Conservation (phyloP, 1,284 basidiomycete genomes). For the Flammula alnicola region DNA sequence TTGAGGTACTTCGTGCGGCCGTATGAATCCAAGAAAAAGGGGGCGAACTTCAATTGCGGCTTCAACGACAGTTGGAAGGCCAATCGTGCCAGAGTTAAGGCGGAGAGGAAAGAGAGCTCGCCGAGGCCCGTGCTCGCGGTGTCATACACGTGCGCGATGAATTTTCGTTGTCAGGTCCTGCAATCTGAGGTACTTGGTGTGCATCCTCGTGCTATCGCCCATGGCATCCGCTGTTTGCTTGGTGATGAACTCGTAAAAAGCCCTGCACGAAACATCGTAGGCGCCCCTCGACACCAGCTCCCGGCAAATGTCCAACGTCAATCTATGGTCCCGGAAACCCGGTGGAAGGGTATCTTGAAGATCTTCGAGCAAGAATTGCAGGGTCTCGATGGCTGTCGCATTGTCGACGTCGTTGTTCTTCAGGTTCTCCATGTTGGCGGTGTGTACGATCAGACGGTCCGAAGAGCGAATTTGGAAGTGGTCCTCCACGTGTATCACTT, state of each 20-base stretch:
- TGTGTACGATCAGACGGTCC: constrained; percentile 25
- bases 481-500: constrained; percentile 38
- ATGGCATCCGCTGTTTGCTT: not conserved
- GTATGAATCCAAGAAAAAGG: constrained; percentile 40
- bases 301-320: constrained; percentile 24
- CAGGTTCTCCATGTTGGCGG: constrained; percentile 40
- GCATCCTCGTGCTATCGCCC: not conserved
- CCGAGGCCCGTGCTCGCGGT: constrained; percentile 12
- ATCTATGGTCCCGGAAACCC: constrained; percentile 8
- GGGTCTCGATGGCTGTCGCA: constrained; percentile 15
- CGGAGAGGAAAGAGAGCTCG: constrained; percentile 20
- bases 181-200: too few relatives aligned
- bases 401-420: constrained; percentile 11
- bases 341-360: not conserved
- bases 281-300: constrained; percentile 30
- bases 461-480: constrained; percentile 37
- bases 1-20: constrained; percentile 27
- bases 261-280: constrained; percentile 10
- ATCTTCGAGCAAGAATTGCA: constrained; percentile 23
- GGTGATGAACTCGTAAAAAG: constrained; percentile 11
- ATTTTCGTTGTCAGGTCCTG: constrained; percentile 8
- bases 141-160: constrained; percentile 19
- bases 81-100: constrained; percentile 20
- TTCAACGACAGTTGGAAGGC: constrained; percentile 16
- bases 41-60: constrained; percentile 23